Base-by-base conservation (phyloP, 371 early-diverging fungal species). In the Apophysomyces sp. region DNA sequence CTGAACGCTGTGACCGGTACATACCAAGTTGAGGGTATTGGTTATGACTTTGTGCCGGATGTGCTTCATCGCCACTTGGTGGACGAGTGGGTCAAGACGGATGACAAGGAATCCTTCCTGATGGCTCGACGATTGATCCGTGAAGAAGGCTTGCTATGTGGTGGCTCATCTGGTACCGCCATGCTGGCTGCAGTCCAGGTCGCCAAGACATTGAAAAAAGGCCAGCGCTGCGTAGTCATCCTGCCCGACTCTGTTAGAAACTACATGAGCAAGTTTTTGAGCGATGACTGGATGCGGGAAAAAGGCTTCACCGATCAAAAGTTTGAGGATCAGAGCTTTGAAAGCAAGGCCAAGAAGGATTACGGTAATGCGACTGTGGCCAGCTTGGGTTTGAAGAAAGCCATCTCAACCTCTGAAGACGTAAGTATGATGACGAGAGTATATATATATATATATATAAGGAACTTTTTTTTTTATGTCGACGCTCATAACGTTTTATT, bases 251-350 rank as follows among this genome's bases (percentile, higher is more conserved):
- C 97, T 0, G 95, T 97, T 52, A 88, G 97, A 63, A 98, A 98
- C 82, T 98, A 98, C 78, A 97, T 98, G 97, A 92, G 94, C 66
- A 98, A 97, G 77, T 95, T 94, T 76, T 84, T 89, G 73, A 93
- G 88, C 72, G 98, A 97, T 69, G 93, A 89, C 58, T 98, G 98
- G 98, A 96, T 98, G 97, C 81, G 84, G 65, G 68, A 77, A 58
- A 84, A 86, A 67, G 86, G 85, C 8, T 91, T 92, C 71, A 77
- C 91, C 26, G 92, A 89, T 55, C 79, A 85, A 36, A 53, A 67
- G 49, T 73, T 73, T 55, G 77, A 76, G 30, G 67, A 55, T 1
- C 67, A 71, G 41, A 74, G 78, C 51, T 69, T 85, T 67, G 80
- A 79, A 51, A 73, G 76, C 34, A 93, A 94, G 73, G 89, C 90